Evolutionary conservation across 2,329 filamentous ascomycete genomes (phyloP), one percentile per base, ranked within the genome.

Genomic region (Myriosclerotinia duriaeana): DNA sequence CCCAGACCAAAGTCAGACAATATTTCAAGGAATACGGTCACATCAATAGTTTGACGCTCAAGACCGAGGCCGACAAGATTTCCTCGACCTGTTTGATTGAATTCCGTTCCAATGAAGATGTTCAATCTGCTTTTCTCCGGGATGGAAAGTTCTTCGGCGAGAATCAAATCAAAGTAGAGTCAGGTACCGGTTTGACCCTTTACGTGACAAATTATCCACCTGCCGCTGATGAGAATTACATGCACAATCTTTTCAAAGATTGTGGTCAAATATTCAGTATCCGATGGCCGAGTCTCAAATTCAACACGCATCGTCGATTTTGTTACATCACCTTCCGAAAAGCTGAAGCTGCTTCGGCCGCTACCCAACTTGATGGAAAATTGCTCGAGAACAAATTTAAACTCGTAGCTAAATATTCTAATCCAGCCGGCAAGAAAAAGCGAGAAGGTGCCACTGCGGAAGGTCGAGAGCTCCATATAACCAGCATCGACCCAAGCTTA

Each of bases 291-390:
- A 97, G 92, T 66, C 85, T 99, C 62, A 96, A 96, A 76, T 93
- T 85, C 77, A 94, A 97, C 74, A 89, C 89, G 1, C 89, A 91
- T 72, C 91, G 95, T 42, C 89, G 95, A 34, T 99, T 99, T 80
- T 97, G 93, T 80, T 99, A 99, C 77, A 84, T 97, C 8, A 92
- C 96, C n/a, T 97, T 97, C 76, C 84, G 87, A 58, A 86, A 87
- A 42, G 78, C 84, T 3, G 82, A 83, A n/a, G 85, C 86, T 63
- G 91, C 93, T 0, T 83, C 86, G 50, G 86, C 85, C 59, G 93
- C 93, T 1, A 89, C 88, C 0, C 80, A 86, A 67, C 84, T 97
- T 59, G 84, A 97, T 74, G 89, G 89, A 36, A 88, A 84, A 66
- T 76, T 87, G 30, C 78, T 96, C 0, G 89, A 89, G 34, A 87